Base-by-base conservation (phyloP, 2,329 filamentous ascomycete species). In the Knoxdaviesia capensis region DNA sequence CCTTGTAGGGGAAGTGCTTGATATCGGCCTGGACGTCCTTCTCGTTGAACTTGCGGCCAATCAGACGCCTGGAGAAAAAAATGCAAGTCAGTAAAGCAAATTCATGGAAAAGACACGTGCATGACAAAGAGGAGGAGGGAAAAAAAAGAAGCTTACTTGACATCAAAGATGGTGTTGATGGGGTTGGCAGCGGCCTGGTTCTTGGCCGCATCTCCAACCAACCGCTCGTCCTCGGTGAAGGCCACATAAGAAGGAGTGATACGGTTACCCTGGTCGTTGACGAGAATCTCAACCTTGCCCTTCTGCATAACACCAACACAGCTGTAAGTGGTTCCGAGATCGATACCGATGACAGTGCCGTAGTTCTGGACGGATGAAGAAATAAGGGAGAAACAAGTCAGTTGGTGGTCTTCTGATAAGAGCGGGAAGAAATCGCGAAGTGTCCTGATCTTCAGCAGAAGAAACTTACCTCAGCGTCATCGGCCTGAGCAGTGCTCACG, bases 1-100 rank as follows among this genome's bases (percentile, higher is more conserved):
- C 82, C 68, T 84, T 85, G 80, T 88, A 98, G 56, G 90, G 88
- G 74, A 94, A 94, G 71, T 94, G 83, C 82, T 98, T 96, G 59
- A 90, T 74, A 59, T 98, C 90, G 58, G 69, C 72, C 68, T 94
- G 87, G 51, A 94, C 79, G 49, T 92, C 83, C 68, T 80, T 82
- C 60, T 90, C 83, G 41, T 66, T 64, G 61, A 70, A 87, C 65
- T 87, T 90, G 61, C 81, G 81, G 55, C 83, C 83, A 57, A 90
- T 87, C 54, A 90, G 63, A 59, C 83, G 83, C 68, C 80, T 85
- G 49, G 6, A 8, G 10, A 39, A 38, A 44, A 20, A 28, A 34
- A 39, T 20, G 20, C 20, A 20, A 20, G 20, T 20, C 20, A 20
- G 20, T 20, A 20, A 20, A 3, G 3, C 20, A 20, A 20, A 20